Base-by-base conservation (phyloP, 2,329 filamentous ascomycete genomes). In the Aspergillus floridensis region DNA sequence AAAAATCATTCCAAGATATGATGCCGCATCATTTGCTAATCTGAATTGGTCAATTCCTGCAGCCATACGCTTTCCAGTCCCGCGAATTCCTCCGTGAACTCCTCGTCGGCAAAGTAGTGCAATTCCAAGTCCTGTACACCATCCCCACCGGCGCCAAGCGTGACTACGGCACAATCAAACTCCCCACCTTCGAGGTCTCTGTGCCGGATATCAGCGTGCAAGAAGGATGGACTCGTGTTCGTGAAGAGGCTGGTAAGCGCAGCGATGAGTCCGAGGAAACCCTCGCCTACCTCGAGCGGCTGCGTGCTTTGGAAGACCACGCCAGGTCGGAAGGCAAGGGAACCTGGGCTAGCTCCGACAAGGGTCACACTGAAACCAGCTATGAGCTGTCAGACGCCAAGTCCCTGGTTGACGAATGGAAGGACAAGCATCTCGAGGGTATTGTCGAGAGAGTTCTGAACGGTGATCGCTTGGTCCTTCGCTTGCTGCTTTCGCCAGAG, bases 401-500 rank as follows among this genome's bases (percentile, higher is more conserved):
- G 69, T 78, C 79, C 47, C 92, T 99, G 72, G 82, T 93, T 51
- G 88, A 92, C 49, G 81, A 91, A 67, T 90, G 90, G 84, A 96
- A 96, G 80, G 92, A 91, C 66, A 87, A 93, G 79, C 86, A 87
- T 6, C 82, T 99, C 19, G 89, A 96, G 65, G 90, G 88, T 72
- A 85, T 98, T 58, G 87, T 99, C 52, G 95, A 99, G 82, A 88
- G 91, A 69, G 91, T 99, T 49, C 83, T 98, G 60, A 92, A 90
- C 63, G 95, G 93, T 62, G 95, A 99, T 77, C 89, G 95, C 62
- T 82, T 97, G 67, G 88, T 97, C 61, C 85, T 93, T 56, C 88
- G 95, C 58, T 82, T 99, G 58, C 77, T 96, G 60, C 79, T 96
- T 46, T 87, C 88, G 2, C 90, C 93, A 12, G 88, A 88, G 72